Base-by-base conservation (phyloP, 352 stramenopile genomes). In the Globisporangium iwayamae region DNA sequence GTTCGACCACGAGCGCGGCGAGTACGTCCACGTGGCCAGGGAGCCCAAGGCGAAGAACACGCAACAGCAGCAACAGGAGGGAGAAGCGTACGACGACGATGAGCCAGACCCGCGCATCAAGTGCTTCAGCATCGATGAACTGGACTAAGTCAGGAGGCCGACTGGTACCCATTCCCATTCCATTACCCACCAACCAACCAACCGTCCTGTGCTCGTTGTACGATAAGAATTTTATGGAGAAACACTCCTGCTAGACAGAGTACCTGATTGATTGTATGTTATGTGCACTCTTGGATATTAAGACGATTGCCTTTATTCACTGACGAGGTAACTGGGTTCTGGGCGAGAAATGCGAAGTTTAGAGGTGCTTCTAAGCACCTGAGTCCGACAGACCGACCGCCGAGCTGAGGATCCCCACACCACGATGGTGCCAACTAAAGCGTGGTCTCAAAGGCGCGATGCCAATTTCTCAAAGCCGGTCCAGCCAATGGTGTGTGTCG, bases 81-180 rank as follows among this genome's bases (percentile, higher is more conserved):
- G 50, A 16, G 18, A 48, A 4, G 7, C 30, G 16, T 30, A 39
- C 2, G 47, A 63, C 25, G 51, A 34, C 16, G 28, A 45, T 8
- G 25, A 41, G 11, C 47, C 41, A 4, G 48, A 63, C 9, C 56
- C 62, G 10, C 62, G 67, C 14, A 43, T 51, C 34, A 65, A 83
- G 62, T 78, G 73, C 69, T 85, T 86, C 66, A 82, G 67, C 61
- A 76, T 86, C 38, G 79, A 88, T 46, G 79, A 88, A 52, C 66
- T 88, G 34, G 79, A 88, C 51, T 88, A 63, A 41, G 36, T 41
- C 20, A 36, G 25, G 8, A 43, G 20, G 36, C 14, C 9, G 11
- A 14, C 11, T 41, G 34, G 34, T 39, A 39, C 10, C 14, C 7
- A 8, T 56, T 16, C 25, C n/a, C 22, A 25, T 25, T 25, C 22